Conservation (phyloP, 805 yeast genomes). For the Pichia ethanolica region DNA sequence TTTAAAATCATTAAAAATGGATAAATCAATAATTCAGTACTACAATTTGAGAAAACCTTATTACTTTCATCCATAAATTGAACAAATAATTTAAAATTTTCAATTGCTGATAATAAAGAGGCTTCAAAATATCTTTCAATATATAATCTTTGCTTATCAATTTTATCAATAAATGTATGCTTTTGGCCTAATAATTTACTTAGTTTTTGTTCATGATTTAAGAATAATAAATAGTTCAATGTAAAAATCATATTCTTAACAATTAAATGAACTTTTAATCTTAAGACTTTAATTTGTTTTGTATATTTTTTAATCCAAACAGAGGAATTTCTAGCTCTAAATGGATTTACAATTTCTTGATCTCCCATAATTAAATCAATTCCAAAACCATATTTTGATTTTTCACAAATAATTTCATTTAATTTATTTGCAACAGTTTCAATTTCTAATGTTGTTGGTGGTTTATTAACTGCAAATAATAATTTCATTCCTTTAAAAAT, state of each 20-base stretch:
- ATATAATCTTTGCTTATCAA: conserved; percentile 26
- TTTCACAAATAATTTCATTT: conserved; percentile 24
- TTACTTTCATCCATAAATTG: conserved; percentile 26
- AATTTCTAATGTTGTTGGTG: conserved; percentile 29
- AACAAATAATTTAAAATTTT: conserved; percentile 30
- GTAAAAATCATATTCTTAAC: conserved; percentile 43
- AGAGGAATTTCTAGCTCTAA: conserved; percentile 11
- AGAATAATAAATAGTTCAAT: conserved; percentile 39
- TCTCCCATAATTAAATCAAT: conserved; percentile 19
- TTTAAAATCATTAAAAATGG: conserved; percentile 47
- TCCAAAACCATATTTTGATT: conserved; percentile 22
- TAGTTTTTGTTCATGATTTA: conserved; percentile 32
- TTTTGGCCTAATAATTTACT: conserved; percentile 25
- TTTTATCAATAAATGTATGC: conserved; percentile 22
- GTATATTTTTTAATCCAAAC: conserved; percentile 17
- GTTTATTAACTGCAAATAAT: conserved; percentile 27
- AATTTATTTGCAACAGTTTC: conserved; percentile 25
- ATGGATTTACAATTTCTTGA: conserved; percentile 12
- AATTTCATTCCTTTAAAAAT: conserved; percentile 34
- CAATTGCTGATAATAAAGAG: conserved; percentile 30
- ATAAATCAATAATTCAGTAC: conserved; percentile 39
- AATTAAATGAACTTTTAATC: conserved; percentile 26
- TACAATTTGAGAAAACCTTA: conserved; percentile 27
- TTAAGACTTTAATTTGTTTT: conserved; percentile 22
- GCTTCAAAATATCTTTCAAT: conserved; percentile 30